Conservation (phyloP, 768 basidiomycete species). For the Auriculariales sp. region DNA sequence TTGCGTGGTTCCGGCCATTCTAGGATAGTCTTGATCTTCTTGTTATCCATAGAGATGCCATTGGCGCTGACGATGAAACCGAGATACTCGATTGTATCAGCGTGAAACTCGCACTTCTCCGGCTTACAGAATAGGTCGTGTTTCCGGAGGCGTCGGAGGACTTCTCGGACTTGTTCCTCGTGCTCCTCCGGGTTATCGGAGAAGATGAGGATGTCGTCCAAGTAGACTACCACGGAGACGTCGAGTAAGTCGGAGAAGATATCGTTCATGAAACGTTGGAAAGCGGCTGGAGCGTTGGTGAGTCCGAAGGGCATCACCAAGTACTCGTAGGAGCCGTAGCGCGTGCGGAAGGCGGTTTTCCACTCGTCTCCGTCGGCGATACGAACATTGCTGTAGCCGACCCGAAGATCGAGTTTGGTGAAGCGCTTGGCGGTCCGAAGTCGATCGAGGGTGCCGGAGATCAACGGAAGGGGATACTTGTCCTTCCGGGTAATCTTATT, state of each 20-base stretch:
- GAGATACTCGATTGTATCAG: constrained; percentile 24
- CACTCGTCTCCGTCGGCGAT: constrained; percentile 26
- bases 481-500: constrained; percentile 22
- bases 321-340: constrained; percentile 26
- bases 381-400: constrained; percentile 26
- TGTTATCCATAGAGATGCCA: constrained; percentile 22
- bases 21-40: constrained; percentile 23
- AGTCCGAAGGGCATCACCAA: constrained; percentile 24
- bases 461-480: constrained; percentile 17
- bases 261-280: constrained; percentile 24
- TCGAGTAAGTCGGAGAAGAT: constrained; percentile 18
- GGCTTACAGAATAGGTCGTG: constrained; percentile 19
- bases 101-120: constrained; percentile 26
- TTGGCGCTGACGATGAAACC: constrained; percentile 22
- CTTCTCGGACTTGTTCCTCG: constrained; percentile 15
- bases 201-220: constrained; percentile 31
- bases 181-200: constrained; percentile 21
- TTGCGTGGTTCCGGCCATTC: constrained; percentile 23
- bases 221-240: constrained; percentile 25
- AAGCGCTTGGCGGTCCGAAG: constrained; percentile 5
- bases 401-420: constrained; percentile 20
- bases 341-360: constrained; percentile 28
- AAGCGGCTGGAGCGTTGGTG: constrained; percentile 25
- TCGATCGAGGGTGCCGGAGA: constrained; percentile 23
- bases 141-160: constrained; percentile 19